phyloP scores from a whole-genome alignment of 345 rosid genomes.

The Populus pruinosa region DNA sequence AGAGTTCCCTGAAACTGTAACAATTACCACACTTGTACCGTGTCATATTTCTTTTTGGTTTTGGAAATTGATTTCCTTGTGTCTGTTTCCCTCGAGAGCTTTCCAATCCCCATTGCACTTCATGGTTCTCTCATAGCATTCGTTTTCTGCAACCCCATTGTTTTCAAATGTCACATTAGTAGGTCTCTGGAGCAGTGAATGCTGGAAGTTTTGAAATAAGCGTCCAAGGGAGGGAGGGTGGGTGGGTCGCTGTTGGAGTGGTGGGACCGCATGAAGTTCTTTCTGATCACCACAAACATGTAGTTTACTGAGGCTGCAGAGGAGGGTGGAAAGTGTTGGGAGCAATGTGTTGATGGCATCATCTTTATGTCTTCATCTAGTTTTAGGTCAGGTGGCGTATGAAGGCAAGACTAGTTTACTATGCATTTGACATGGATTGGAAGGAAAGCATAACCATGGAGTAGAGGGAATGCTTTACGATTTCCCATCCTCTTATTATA shows the following conservation, averaged over 20 bases:
- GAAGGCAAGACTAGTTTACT: background rate
- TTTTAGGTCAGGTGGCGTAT: background rate
- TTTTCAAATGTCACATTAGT: background rate
- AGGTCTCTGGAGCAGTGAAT: too few species aligned
- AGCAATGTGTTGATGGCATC: background rate
- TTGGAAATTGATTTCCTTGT: background rate
- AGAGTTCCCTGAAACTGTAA: background rate
- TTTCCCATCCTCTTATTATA: background rate
- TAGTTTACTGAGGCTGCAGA: too few species aligned
- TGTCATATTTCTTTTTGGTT: background rate
- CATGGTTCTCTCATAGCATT: background rate
- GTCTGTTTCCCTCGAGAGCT: background rate
- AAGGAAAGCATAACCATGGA: background rate
- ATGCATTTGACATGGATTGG: background rate
- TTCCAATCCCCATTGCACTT: background rate
- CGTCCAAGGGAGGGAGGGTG: too few species aligned
- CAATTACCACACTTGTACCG: background rate
- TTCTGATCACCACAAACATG: background rate
- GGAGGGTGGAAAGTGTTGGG: too few species aligned
- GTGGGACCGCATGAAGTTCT: background rate
- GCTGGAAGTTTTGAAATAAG: background rate
- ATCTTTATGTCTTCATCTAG: too few species aligned
- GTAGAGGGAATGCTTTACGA: conserved; percentile 4
- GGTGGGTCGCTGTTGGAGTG: background rate
- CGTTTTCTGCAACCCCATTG: background rate